These are phyloP conservation scores for Leptodermis oblonga DNA, from an alignment of 257 asterid species.

Conservation along the genomic window DNA sequence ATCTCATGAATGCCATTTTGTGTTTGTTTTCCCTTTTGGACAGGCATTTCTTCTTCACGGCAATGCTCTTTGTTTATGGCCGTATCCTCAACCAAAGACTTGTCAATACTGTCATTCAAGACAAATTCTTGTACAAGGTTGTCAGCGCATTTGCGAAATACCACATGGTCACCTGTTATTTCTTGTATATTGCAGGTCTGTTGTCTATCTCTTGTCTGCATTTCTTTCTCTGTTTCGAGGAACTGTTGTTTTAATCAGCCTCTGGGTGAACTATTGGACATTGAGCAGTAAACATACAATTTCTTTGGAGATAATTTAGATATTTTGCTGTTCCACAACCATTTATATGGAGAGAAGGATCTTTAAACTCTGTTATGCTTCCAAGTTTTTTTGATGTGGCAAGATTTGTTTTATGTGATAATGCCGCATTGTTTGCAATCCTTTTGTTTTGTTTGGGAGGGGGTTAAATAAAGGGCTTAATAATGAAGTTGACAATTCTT, in stretches of 20 bases:
- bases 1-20: neutral
- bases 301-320: neutral
- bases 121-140: constrained; percentile 63
- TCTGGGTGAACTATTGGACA: constrained; percentile 8
- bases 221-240: constrained; percentile 3
- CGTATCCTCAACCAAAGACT: constrained; percentile 85
- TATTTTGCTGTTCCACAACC: neutral
- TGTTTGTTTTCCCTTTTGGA: constrained; percentile 13
- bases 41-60: constrained; percentile 93
- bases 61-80: constrained; percentile 80
- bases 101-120: constrained; percentile 69
- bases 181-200: constrained; percentile 76
- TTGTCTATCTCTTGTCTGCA: constrained; percentile 12
- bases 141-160: constrained; percentile 73
- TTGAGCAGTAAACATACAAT: neutral
- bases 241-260: constrained; percentile 7
- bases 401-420: neutral
- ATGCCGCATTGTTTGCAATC: neutral
- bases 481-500: constrained; percentile 12
- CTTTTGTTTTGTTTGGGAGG: neutral
- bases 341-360: neutral
- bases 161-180: constrained; percentile 90
- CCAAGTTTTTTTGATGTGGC: neutral
- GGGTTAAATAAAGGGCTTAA: neutral
- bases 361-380: neutral